These are phyloP conservation scores for Sarocladiaceae sp. DNA, from an alignment of 2,329 filamentous ascomycete genomes.

Conservation along the genomic window DNA sequence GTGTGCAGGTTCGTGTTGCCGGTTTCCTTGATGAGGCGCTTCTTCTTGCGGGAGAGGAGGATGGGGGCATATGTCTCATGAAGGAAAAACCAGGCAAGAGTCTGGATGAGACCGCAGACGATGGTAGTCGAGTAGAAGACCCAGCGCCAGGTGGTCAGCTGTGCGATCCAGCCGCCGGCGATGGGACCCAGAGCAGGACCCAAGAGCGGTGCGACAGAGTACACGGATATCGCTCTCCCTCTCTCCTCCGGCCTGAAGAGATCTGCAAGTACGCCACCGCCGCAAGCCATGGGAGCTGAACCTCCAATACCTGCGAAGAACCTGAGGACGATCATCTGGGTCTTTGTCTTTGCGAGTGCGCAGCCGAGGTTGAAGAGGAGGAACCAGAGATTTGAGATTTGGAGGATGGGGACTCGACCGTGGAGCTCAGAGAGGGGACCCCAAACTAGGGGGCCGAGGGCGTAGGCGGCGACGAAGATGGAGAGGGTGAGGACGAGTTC, in stretches of 20 bases:
- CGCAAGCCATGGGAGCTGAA: slow-evolving; percentile 73
- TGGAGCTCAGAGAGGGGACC: slow-evolving; percentile 68
- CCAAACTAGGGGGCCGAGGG: slow-evolving; percentile 66
- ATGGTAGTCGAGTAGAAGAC: slow-evolving; percentile 78
- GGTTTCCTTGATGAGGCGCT: slow-evolving; percentile 60
- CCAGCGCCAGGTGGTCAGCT: slow-evolving; percentile 68
- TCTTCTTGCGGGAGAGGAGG: slow-evolving; percentile 60
- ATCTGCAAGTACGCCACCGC: slow-evolving; percentile 73
- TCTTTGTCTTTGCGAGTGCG: slow-evolving; percentile 65
- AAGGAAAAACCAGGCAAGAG: slow-evolving; percentile 71
- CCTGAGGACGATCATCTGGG: slow-evolving; percentile 66
- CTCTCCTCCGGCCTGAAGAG: slow-evolving; percentile 72
- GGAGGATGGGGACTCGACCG: slow-evolving; percentile 54
- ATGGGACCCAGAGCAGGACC: slow-evolving; percentile 68
- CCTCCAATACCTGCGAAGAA: slow-evolving; percentile 73
- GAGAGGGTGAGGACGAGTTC: slow-evolving; percentile 56
- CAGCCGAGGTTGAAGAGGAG: slow-evolving; percentile 72
- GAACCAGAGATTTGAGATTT: slow-evolving; percentile 53
- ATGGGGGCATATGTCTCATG: slow-evolving; percentile 79
- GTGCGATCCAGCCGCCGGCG: slow-evolving; percentile 65
- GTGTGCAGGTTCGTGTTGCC: slow-evolving; percentile 61
- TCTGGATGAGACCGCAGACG: slow-evolving; percentile 55
- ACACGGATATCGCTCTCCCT: slow-evolving; percentile 75
- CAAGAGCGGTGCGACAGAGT: slow-evolving; percentile 70
- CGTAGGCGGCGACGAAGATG: slow-evolving; percentile 71